Evolutionary conservation across 257 asterid species (phyloP), one percentile per base, ranked within the genome.

Genomic region (Solanum ossicruentum): DNA sequence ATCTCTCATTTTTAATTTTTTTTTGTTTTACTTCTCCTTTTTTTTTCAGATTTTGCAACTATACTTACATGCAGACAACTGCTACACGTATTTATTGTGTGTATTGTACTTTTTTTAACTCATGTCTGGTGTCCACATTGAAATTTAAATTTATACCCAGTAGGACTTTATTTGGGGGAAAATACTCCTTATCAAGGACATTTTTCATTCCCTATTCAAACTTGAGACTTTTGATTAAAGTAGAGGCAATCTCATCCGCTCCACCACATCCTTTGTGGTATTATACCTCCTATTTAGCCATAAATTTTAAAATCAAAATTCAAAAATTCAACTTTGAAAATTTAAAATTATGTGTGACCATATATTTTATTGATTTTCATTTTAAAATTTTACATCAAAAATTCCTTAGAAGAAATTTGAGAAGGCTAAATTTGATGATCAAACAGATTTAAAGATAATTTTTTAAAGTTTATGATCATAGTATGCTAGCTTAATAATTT

Each of bases 1-100:
- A 81, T 12, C 2, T 85, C 77, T 86, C 61, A 54, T 73, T 65
- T 83, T 55, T 52, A 4, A 15, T 54, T 70, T 83, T 85, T 56
- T 26, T 7, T 12, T 23, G 72, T 70, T 57, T 83, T 7, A 4
- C 3, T 49, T 63, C 36, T 32, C 36, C 36, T 2, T 20, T 21
- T 5, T 5, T 36, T 10, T 58, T 58, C 21, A 66, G 6, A 23
- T 49, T 71, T 71, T 21, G 5, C 3, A 60, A 81, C 71, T 82
- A 56, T 82, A 51, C 18, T 21, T 66, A 61, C 84, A 82, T 82
- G 84, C 84, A 82, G 77, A 45, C 61, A 45, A 61, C 20, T n/a
- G 51, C 16, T 21, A 61, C 43, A 82, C 84, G 84, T 82, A 41
- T 36, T 36, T 3, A 36, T 36, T 36, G 41, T 0, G 41, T 36